Base-by-base conservation (phyloP, 768 basidiomycete species). In the Lentinula boryana region DNA sequence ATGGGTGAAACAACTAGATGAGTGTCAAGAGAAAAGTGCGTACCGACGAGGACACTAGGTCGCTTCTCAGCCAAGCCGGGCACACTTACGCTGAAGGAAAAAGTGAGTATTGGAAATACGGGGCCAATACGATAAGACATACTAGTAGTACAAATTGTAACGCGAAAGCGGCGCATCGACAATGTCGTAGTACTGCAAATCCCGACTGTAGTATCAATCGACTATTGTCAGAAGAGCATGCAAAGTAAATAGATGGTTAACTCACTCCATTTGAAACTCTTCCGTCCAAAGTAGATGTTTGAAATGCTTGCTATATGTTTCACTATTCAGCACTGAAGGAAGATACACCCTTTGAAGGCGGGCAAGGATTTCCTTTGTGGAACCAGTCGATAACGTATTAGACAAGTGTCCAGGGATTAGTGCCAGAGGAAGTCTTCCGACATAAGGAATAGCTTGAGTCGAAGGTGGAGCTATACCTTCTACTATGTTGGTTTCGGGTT, bases 21-120 rank as follows among this genome's bases (percentile, higher is more conserved):
- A 55, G 7, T 33, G 44, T 15, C 35, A 13, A 31, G 33, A 60
- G 51, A 44, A 63, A 60, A 4, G 13, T 43, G 70, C 72, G 71
- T 66, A 76, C 86, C 85, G 36, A 84, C 75, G 4, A 85, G 75
- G 15, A 85, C 78, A 61, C 81, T 81, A 0, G 84, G 81, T 1
- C 84, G 74, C 60, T 84, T 84, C 64, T 85, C 84, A 1, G 83
- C 81, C 6, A 86, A 68, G 1, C 83, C 84, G 13, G 81, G 78
- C 23, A 81, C 77, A 33, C 67, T 62, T 23, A 81, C 68, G 57
- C 80, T 81, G 21, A 23, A n/a, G 46, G 7, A 55, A 15, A 21
- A 41, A 56, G 15, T 6, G 15, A 21, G 35, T 7, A 44, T 44
- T 15, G 40, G 5, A 27, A 31, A 9, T 10, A 12, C 64, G 60